phyloP scores from a whole-genome alignment of 75 land plant species.

The Pinus taeda region DNA sequence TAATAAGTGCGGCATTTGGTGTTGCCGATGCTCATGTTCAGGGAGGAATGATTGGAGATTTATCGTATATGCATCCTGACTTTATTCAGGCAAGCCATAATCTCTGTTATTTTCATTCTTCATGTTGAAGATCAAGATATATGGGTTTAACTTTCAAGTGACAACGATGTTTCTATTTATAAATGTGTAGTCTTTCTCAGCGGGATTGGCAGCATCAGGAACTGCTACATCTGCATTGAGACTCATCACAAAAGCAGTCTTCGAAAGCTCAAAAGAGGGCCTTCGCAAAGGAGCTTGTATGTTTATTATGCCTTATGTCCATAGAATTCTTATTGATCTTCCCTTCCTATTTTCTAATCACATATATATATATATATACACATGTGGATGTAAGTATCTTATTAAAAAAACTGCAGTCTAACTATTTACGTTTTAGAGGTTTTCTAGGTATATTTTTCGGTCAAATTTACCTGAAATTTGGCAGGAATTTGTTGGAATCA shows the following conservation, averaged over 20 bases:
- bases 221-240: slow-evolving; percentile 81
- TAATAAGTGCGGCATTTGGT: slow-evolving; percentile 69
- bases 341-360: too few species aligned
- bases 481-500: background rate
- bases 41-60: slow-evolving; percentile 95
- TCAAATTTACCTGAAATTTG: too few species aligned
- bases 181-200: slow-evolving; percentile 73
- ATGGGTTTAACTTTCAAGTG: background rate
- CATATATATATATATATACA: too few species aligned
- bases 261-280: slow-evolving; percentile 35
- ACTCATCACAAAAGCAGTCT: slow-evolving; percentile 67
- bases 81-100: slow-evolving; percentile 69
- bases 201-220: slow-evolving; percentile 97
- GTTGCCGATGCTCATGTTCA: slow-evolving; percentile 92
- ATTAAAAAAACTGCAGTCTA: too few species aligned
- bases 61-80: slow-evolving; percentile 86
- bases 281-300: slow-evolving; percentile 48
- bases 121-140: too few species aligned
- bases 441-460: too few species aligned
- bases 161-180: background rate
- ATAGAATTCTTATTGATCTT: too few species aligned
- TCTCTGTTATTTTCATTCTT: too few species aligned
- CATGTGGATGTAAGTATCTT: too few species aligned
- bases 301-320: background rate
- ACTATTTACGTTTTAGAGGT: too few species aligned